Base-by-base conservation (phyloP, 768 basidiomycete species). In the Rhizopogon rudus region DNA sequence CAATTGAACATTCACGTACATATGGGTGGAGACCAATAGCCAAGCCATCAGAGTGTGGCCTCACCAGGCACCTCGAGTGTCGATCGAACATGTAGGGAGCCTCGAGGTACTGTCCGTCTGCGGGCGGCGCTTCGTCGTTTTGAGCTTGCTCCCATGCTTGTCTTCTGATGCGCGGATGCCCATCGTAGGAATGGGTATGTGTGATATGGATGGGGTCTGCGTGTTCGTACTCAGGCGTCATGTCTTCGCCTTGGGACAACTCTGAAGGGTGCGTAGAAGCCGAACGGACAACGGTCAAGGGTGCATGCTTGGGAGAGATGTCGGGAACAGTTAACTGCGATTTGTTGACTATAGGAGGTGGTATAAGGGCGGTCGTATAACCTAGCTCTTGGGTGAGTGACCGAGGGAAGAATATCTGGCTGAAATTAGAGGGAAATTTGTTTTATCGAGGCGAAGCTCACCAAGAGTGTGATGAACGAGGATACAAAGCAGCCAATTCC, bases 401-500 rank as follows among this genome's bases (percentile, higher is more conserved):
- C 44, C 87, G 86, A 37, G 88, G 88, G 73, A 90, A 90, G 72
- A 90, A 90, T 42, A 90, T 79, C 87, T 88, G 37, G 6, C 29
- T 31, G 49, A 42, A 22, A 31, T 44, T 48, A 28, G 40, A 39
- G 25, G n/a, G n/a, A 29, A 37, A 6, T 35, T 43, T 37, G 9
- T 14, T 31, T 53, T 29, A 22, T 48, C 31, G 46, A 43, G 22
- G 40, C n/a, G 28, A 54, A 22, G 69, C 83, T 63, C 63, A 90
- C 90, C 33, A 92, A 75, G 33, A 93, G 76, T 3, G 91, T 93
- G 22, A 92, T 87, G 16, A 83, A 82, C 25, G 90, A 90, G 3
- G 90, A 92, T 20, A 89, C 76, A 63, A 91, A 83, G 61, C 85
- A 85, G 13, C 90, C 90, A 31, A 92, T 78, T 16, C 79, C 88